These are phyloP conservation scores for Thelonectria rubi DNA, from an alignment of 2,329 filamentous ascomycete species.

Conservation along the genomic window DNA sequence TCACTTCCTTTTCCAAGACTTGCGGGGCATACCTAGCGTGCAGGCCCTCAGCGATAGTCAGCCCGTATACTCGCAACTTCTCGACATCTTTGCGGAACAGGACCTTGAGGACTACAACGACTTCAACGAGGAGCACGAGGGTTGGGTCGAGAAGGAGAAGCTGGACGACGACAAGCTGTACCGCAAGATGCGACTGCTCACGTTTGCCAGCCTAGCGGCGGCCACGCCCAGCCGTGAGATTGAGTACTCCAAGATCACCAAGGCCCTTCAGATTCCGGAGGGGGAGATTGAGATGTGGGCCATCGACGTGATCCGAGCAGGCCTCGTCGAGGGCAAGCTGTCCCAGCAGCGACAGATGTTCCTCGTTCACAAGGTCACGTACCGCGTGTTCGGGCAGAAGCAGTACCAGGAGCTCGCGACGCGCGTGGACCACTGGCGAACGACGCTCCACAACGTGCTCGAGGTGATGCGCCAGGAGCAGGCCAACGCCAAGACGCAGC, in stretches of 20 bases:
- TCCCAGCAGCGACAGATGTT: constrained; percentile 93
- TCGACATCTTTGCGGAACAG: constrained; percentile 95
- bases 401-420: constrained; percentile 97
- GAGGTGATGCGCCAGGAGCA: constrained; percentile 82
- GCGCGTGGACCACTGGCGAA: constrained; percentile 89
- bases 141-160: constrained; percentile 80
- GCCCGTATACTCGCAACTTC: constrained; percentile 85
- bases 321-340: constrained; percentile 94
- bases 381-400: constrained; percentile 96
- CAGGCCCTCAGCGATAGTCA: constrained; percentile 89
- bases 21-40: constrained; percentile 82
- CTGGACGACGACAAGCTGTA: constrained; percentile 78
- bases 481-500: constrained; percentile 77
- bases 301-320: constrained; percentile 96
- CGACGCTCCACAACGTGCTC: constrained; percentile 81
- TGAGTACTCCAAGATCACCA: constrained; percentile 84
- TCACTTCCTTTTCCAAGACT: constrained; percentile 79
- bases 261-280: constrained; percentile 81
- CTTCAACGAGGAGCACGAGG: constrained; percentile 90
- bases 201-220: constrained; percentile 88
- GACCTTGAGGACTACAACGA: constrained; percentile 95
- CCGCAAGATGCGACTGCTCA: constrained; percentile 96
- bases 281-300: constrained; percentile 98
- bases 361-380: constrained; percentile 93
- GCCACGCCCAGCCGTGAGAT: constrained; percentile 85